Evolutionary conservation across 257 asterid species (phyloP).

Genomic region (Galeopsis tetrahit): DNA sequence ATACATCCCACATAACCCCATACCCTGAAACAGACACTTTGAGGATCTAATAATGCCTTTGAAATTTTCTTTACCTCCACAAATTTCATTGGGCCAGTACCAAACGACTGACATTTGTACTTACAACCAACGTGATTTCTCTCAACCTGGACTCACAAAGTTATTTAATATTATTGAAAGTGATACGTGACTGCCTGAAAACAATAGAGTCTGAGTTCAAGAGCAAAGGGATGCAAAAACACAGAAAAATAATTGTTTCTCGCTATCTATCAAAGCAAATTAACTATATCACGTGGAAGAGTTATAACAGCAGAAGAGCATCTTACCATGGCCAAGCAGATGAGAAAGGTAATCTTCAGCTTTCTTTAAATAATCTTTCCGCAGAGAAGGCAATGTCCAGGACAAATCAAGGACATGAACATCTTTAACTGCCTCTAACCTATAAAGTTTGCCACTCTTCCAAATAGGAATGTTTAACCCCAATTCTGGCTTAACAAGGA

Average conservation of each 20-base stretch:
- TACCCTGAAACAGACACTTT: neutral
- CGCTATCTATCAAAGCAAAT: neutral
- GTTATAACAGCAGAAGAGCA: constrained; percentile 28
- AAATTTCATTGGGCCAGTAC: constrained; percentile 1
- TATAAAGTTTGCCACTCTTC: constrained; percentile 79
- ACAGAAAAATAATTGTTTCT: constrained; percentile 15
- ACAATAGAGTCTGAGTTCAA: constrained; percentile 18
- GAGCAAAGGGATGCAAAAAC: constrained; percentile 26
- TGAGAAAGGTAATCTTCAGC: constrained; percentile 95
- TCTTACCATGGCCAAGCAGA: constrained; percentile 94
- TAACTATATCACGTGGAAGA: constrained; percentile 12
- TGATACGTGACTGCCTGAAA: neutral
- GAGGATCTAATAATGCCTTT: neutral
- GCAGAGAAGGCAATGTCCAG: constrained; percentile 91
- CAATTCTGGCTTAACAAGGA: constrained; percentile 51
- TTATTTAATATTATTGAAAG: neutral
- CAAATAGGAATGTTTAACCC: constrained; percentile 68
- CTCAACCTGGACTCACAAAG: neutral
- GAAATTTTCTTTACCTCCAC: neutral
- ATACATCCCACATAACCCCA: neutral
- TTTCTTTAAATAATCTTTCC: constrained; percentile 80
- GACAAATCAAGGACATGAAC: constrained; percentile 87
- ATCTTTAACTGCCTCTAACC: constrained; percentile 94
- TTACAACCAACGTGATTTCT: constrained; percentile 5
- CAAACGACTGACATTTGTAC: neutral